Conservation (phyloP, 768 basidiomycete species). For the Calocera viscosa region DNA sequence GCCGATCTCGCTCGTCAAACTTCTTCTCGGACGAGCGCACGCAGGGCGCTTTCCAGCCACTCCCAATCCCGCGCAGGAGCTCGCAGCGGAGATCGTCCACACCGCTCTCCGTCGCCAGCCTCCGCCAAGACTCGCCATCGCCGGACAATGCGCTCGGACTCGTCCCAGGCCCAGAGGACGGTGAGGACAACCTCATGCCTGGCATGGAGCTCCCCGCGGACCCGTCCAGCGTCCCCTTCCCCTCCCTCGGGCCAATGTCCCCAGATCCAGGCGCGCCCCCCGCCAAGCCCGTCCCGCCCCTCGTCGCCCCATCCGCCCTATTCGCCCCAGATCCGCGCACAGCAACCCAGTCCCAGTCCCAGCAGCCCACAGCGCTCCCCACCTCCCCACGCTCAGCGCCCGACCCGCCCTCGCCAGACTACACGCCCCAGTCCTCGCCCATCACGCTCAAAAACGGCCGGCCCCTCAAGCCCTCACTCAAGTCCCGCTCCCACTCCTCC, state of each 20-base stretch:
- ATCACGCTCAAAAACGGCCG: slow-evolving; percentile 14
- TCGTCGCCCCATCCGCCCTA: not conserved
- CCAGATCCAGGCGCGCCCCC: not conserved
- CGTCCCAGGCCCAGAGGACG: not conserved
- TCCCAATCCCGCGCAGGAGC: not conserved
- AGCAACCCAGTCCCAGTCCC: not conserved
- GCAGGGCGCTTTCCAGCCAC: not conserved
- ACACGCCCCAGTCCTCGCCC: slow-evolving; percentile 10
- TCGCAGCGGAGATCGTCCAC: not conserved
- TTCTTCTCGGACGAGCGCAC: not conserved
- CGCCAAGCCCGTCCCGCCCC: not conserved
- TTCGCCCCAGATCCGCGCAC: not conserved
- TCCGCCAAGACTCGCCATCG: not conserved
- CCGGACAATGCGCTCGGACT: not conserved
- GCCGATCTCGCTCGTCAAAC: not conserved
- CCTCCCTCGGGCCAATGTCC: not conserved
- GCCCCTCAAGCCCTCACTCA: slow-evolving; percentile 17
- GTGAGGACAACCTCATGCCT: not conserved
- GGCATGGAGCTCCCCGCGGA: not conserved
- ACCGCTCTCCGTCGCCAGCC: not conserved
- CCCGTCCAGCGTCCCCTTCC: slow-evolving; percentile 4
- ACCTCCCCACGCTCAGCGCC: not conserved
- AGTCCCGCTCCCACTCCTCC: slow-evolving; percentile 13
- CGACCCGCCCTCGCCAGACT: not conserved
- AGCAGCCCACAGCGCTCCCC: not conserved